A percentile compares a stretch with the other conserved stretches of the same genome.
These are phyloP conservation scores for Dipodascus albidus DNA, from an alignment of 805 yeast genomes.

Conservation along the genomic window DNA sequence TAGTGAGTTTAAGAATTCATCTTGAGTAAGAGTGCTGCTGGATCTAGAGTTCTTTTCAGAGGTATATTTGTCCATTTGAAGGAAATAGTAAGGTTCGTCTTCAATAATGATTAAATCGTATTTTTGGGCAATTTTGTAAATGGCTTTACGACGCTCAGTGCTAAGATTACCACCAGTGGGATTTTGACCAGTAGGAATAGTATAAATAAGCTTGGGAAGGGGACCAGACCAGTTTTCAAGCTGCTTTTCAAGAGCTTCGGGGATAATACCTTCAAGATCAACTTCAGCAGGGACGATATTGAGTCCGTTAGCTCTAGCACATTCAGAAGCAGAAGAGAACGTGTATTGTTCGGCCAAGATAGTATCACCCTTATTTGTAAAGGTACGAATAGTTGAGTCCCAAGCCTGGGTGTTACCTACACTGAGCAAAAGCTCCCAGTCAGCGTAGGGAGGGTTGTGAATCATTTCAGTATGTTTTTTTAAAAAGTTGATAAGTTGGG, in stretches of 20 bases:
- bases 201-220: conserved; percentile 79
- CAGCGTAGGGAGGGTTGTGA: conserved; percentile 41
- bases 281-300: conserved; percentile 61
- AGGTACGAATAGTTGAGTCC: conserved; percentile 72
- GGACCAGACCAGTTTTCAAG: conserved; percentile 58
- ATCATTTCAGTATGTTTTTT: conserved; percentile 47
- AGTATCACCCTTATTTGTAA: conserved; percentile 70
- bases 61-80: conserved; percentile 78
- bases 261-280: conserved; percentile 70
- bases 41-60: conserved; percentile 27
- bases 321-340: conserved; percentile 76
- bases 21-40: conserved; percentile 32
- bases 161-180: conserved; percentile 89
- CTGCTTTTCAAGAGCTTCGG: conserved; percentile 50
- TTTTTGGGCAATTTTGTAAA: conserved; percentile 70
- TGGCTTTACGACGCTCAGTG: conserved; percentile 59
- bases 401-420: conserved; percentile 87
- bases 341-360: conserved; percentile 72
- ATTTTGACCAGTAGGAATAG: conserved; percentile 94
- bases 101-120: conserved; percentile 81
- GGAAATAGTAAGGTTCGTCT: conserved; percentile 95
- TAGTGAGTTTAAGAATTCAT: conserved; percentile 53
- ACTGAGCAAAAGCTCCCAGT: conserved; percentile 64
- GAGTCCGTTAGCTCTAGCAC: conserved; percentile 64
- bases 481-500: conserved; percentile 54